phyloP scores from a whole-genome alignment of 2,329 filamentous ascomycete genomes.

The Talaromyces sp. region DNA sequence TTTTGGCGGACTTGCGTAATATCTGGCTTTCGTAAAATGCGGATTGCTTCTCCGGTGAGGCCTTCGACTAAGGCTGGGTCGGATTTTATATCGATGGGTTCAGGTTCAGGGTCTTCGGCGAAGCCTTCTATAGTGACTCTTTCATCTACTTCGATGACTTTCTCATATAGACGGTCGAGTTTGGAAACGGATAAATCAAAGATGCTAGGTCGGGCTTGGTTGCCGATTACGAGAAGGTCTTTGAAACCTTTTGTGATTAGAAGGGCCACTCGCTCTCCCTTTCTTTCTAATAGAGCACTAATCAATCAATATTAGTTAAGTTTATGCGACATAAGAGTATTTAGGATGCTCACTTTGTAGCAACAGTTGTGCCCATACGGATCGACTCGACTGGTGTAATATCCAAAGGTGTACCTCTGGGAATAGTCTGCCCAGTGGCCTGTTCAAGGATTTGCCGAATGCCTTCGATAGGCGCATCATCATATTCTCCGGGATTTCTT shows the following conservation, averaged over 20 bases:
- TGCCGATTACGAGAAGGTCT: slow-evolving; percentile 82
- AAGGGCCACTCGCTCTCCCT: slow-evolving; percentile 79
- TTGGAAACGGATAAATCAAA: slow-evolving; percentile 82
- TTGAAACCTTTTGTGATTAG: slow-evolving; percentile 81
- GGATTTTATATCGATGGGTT: slow-evolving; percentile 23
- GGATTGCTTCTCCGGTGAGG: slow-evolving; percentile 62
- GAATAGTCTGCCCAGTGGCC: slow-evolving; percentile 22
- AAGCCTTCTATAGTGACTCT: slow-evolving; percentile 51
- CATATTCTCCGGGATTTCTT: slow-evolving; percentile 29
- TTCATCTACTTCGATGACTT: slow-evolving; percentile 28
- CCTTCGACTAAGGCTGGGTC: slow-evolving; percentile 41
- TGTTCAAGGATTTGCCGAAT: slow-evolving; percentile 63
- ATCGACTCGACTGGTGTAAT: slow-evolving; percentile 47
- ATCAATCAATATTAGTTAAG: slow-evolving; percentile 57
- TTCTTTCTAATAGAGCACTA: slow-evolving; percentile 80
- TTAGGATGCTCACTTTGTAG: slow-evolving; percentile 60
- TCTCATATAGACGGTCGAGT: slow-evolving; percentile 55
- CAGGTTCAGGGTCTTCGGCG: slow-evolving; percentile 28
- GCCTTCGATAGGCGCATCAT: slow-evolving; percentile 70
- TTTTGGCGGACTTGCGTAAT: slow-evolving; percentile 54
- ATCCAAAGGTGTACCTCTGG: slow-evolving; percentile 23
- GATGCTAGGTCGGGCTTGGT: slow-evolving; percentile 80
- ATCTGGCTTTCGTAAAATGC: slow-evolving; percentile 61
- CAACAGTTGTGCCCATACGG: slow-evolving; percentile 88
- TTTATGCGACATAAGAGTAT: neutral